Base-by-base conservation (phyloP, 2,329 filamentous ascomycete species). In the Daldinia sp. region DNA sequence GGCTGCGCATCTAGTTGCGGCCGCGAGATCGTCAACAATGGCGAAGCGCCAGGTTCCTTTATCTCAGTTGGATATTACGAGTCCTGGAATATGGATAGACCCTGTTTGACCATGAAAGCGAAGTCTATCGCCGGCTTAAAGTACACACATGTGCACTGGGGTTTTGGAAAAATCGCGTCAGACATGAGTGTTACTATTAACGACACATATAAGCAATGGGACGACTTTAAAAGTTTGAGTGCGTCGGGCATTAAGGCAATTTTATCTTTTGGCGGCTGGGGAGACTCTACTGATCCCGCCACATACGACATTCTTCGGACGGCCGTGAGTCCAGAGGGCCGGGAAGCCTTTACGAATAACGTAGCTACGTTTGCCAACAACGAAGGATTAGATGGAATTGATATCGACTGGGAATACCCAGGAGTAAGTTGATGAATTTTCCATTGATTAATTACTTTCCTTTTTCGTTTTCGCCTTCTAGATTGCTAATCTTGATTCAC, bases 381-480 rank as follows among this genome's bases (percentile, higher is more conserved):
- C 5, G 39, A 42, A 42, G 39, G 39, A 2, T 42, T 42, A 13
- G 77, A 80, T 58, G 79, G 78, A 1, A 58, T 80, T 1, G 78
- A 81, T 54, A 39, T 79, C 28, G 78, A 81, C 68, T 83, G 80
- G 81, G 79, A 80, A 51, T 81, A 81, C 72, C 68, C 76, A 42
- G 67, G 69, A 9, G 66, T 67, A 28, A 62, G 70, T 68, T 33
- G 30, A 5, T 33, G 7, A 33, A 4, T 2, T 33, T 9, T 33
- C 30, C 7, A 1, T 33, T 9, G 1, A 33, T 9, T 1, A 33
- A 5, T 9, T 9, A 33, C 30, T 5, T 33, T 9, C 30, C 30
- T 33, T 33, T 33, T 9, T 33, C 30, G 6, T 6, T 33, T 4
- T 33, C 30, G 30, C 7, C 30, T 33, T 33, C 30, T 33, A 33